phyloP scores from a whole-genome alignment of 2,329 filamentous ascomycete species.

The Fusarium miscanthi region DNA sequence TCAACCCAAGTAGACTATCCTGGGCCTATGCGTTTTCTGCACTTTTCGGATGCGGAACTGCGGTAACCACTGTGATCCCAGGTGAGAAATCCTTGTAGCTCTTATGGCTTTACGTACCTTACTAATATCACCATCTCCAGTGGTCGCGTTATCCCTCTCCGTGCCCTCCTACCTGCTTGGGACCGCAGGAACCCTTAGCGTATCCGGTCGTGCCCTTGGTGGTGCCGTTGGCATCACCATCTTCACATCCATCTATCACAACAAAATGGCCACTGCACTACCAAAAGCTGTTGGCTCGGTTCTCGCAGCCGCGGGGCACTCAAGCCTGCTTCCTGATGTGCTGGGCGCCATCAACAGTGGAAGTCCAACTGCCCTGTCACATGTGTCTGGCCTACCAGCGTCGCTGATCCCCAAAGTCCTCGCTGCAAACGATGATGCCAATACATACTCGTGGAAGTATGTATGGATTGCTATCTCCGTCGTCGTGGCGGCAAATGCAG shows the following conservation, averaged over 20 bases:
- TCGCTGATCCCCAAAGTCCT: not conserved
- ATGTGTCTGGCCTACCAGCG: not conserved
- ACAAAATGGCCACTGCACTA: not conserved
- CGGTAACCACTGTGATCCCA: not conserved
- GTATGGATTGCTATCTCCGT: not conserved
- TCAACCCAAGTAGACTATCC: not conserved
- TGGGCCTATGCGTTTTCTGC: not conserved
- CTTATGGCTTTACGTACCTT: not conserved
- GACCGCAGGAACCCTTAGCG: not conserved
- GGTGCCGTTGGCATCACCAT: not conserved
- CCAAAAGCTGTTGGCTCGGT: not conserved
- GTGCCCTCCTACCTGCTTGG: not conserved
- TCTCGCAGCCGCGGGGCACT: not conserved
- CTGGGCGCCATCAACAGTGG: not conserved
- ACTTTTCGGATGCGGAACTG: not conserved
- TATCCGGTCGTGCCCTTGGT: not conserved
- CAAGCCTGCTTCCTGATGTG: not conserved
- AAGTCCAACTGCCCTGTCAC: not conserved
- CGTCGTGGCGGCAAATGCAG: not conserved
- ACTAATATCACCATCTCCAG: fast-evolving
- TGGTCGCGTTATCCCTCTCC: not conserved
- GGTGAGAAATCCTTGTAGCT: not conserved
- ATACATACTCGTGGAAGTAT: not conserved
- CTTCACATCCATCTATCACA: not conserved
- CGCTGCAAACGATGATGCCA: not conserved